Evolutionary conservation across 352 stramenopile species (phyloP), one percentile per base, ranked within the genome.

Genomic region (Phytophthora brassicae): DNA sequence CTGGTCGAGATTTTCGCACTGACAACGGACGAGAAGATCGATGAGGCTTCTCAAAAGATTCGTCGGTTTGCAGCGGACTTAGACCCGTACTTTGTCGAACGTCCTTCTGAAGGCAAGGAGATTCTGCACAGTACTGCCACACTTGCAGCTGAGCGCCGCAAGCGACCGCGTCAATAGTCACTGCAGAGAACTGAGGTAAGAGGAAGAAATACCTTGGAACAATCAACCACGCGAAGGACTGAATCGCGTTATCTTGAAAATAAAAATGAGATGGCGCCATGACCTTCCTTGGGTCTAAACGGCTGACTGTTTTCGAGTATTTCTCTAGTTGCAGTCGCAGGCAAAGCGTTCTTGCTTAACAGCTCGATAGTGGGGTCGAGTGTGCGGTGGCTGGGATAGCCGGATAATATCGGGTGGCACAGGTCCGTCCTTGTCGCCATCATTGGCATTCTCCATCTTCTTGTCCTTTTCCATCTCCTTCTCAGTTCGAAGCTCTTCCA

Each of bases 21-120:
- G 31, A 92, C 86, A 33, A 92, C 82, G 11, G 86, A 95, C 44
- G 86, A 95, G 31, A 90, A 91, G 56, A 92, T 95, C 36, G 86
- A 95, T 43, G 86, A 93, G 26, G 83, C 79, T 0, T 89, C 84
- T 5, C 81, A 93, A 29, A 89, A 89, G 63, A 91, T 95, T 53
- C 81, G 84, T 24, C 79, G 86, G 22, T 92, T 95, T 61, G 79
- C 84, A 22, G 78, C 86, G 14, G 84, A 95, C 55, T 42, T 95
- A 42, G 84, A 93, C 33, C 84, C 86, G 56, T 94, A 91, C 67
- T 92, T 94, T 28, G 82, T 94, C 57, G 85, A 92, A 57, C 78
- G 85, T 12, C 85, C 85, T 22, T 90, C 82, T 2, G 85, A 94
- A 62, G 82, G 85, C 54, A 94, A 94, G 41, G 85, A 94, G 53